phyloP scores from a whole-genome alignment of 805 yeast species.

The Hyphopichia homilentoma region DNA sequence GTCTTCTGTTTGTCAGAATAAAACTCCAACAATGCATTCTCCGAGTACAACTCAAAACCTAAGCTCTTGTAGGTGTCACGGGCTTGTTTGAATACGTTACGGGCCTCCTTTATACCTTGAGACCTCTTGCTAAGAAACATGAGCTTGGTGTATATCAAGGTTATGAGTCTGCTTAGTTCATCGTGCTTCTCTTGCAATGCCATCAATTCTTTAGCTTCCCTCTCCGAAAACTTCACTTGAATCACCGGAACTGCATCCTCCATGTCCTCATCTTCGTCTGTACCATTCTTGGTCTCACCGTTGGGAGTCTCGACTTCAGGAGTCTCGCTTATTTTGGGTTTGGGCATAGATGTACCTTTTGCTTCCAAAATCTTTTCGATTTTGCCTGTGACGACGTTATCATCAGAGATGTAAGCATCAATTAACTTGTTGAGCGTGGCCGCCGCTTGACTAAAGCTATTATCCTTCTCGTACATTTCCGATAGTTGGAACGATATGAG shows the following conservation, averaged over 20 bases:
- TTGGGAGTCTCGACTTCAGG: constrained; percentile 6
- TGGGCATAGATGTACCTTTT: constrained; percentile 7
- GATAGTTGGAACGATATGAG: constrained; percentile 64
- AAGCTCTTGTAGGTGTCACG: constrained; percentile 55
- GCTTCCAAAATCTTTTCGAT: constrained; percentile 21
- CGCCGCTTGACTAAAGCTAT: constrained; percentile 47
- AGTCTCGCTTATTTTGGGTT: constrained; percentile 8
- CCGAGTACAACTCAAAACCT: constrained; percentile 75
- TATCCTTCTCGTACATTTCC: constrained; percentile 63
- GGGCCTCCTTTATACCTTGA: constrained; percentile 67
- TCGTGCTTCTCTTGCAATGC: constrained; percentile 17
- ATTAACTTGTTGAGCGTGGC: constrained; percentile 50
- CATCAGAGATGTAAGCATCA: constrained; percentile 37
- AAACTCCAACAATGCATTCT: constrained; percentile 79
- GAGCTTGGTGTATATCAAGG: constrained; percentile 63
- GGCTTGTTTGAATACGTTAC: constrained; percentile 65
- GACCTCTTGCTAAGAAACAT: constrained; percentile 71
- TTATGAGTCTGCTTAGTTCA: constrained; percentile 39
- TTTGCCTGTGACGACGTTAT: constrained; percentile 20
- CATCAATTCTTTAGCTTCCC: constrained; percentile 19
- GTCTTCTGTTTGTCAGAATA: constrained; percentile 62
- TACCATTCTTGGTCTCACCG: constrained; percentile 3
- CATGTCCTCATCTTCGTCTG: constrained; percentile 7
- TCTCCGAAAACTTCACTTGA: constrained; percentile 11
- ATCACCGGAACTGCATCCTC: constrained; percentile 5